phyloP scores from a whole-genome alignment of 306 rosid genomes.

The Datisca glomerata region DNA sequence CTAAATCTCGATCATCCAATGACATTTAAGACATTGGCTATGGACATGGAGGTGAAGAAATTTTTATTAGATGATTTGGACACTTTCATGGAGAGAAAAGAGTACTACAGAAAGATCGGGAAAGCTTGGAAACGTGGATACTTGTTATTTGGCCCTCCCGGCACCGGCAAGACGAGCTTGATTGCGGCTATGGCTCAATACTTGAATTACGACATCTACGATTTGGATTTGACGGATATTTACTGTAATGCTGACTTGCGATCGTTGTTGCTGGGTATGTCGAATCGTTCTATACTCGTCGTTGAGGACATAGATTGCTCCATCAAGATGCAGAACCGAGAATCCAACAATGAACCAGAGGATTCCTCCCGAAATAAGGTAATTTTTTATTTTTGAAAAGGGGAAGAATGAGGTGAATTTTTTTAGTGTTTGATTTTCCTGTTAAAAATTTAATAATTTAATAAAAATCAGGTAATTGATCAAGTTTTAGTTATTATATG shows the following conservation, averaged over 20 bases:
- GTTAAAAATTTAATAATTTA: too few relatives aligned
- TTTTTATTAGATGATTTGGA: conserved; percentile 32
- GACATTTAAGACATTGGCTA: conserved; percentile 28
- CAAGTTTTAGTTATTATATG: neutral
- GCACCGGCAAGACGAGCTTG: conserved; percentile 59
- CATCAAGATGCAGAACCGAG: neutral
- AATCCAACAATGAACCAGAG: neutral
- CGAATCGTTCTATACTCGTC: conserved; percentile 33
- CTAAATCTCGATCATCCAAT: conserved; percentile 52
- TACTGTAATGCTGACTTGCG: conserved; percentile 42
- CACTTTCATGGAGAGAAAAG: conserved; percentile 32
- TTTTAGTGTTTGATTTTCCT: too few relatives aligned
- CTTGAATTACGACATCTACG: conserved; percentile 55
- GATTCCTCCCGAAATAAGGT: neutral
- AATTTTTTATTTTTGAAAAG: too few relatives aligned
- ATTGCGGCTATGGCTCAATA: conserved; percentile 54
- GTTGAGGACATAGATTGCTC: conserved; percentile 72
- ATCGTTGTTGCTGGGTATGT: conserved; percentile 27
- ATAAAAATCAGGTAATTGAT: neutral
- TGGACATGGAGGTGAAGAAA: conserved; percentile 36
- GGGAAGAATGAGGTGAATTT: too few relatives aligned
- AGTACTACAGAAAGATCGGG: conserved; percentile 42
- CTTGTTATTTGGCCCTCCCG: conserved; percentile 53
- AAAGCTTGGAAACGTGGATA: conserved; percentile 68
- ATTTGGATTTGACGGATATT: conserved; percentile 39